Evolutionary conservation across 2,329 filamentous ascomycete genomes (phyloP).

Genomic region (Dryadomyces quercus-mongolicae): DNA sequence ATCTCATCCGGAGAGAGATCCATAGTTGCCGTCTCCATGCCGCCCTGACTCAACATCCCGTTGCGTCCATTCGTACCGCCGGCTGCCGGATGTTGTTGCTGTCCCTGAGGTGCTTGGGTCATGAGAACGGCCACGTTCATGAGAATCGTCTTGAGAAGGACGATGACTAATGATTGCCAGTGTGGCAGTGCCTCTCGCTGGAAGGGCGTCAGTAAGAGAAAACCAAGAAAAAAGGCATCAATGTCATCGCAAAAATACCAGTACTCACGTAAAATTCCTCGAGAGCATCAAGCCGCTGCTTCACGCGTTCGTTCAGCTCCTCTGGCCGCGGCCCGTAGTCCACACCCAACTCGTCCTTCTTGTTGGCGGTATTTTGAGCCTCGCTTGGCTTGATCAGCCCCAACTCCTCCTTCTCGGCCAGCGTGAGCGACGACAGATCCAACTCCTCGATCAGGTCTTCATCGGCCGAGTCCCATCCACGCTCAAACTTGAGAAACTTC

Average conservation of each 20-base stretch:
- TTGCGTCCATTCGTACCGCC: slow-evolving; percentile 22
- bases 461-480: slow-evolving; percentile 62
- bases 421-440: slow-evolving; percentile 22
- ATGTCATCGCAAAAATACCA: no score
- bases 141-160: slow-evolving; percentile 78
- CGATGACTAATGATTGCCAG: slow-evolving; percentile 85
- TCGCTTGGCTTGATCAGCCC: slow-evolving; percentile 29
- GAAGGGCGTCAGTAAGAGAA: slow-evolving; percentile 16
- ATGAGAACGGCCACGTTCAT: slow-evolving; percentile 81
- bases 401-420: slow-evolving; percentile 33
- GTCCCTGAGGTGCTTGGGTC: slow-evolving; percentile 37
- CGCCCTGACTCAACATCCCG: background rate
- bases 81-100: slow-evolving; percentile 31
- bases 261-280: slow-evolving; percentile 73
- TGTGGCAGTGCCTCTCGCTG: slow-evolving; percentile 69
- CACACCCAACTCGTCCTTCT: slow-evolving; percentile 14
- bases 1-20: slow-evolving; percentile 58
- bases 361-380: slow-evolving; percentile 2
- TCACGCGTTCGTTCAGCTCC: slow-evolving; percentile 39
- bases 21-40: slow-evolving; percentile 18
- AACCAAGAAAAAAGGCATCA: background rate
- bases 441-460: slow-evolving; percentile 28
- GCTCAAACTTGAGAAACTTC: slow-evolving; percentile 79
- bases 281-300: slow-evolving; percentile 57
- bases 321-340: slow-evolving; percentile 40